phyloP scores from a whole-genome alignment of 768 basidiomycete species.

The Phaeotremella skinneri region DNA sequence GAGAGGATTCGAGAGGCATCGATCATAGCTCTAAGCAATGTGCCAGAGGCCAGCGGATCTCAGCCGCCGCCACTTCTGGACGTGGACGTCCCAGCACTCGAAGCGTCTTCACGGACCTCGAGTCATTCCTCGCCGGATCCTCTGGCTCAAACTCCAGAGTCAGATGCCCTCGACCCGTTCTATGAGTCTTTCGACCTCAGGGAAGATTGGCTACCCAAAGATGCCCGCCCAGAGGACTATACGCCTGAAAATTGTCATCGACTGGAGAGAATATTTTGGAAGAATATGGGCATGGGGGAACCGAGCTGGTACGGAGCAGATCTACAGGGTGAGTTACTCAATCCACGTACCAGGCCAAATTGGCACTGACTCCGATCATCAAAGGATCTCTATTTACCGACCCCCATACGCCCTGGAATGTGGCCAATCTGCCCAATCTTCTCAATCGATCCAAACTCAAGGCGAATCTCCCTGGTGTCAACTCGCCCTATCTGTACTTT shows the following conservation, averaged over 20 bases:
- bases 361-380: constrained; percentile 35
- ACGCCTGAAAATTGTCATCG: constrained; percentile 81
- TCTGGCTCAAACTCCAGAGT: constrained; percentile 29
- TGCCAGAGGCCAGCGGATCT: constrained; percentile 48
- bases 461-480: constrained; percentile 85
- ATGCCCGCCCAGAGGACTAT: constrained; percentile 72
- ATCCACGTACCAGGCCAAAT: constrained; percentile 58
- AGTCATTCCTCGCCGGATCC: constrained; percentile 42
- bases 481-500: constrained; percentile 95
- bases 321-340: constrained; percentile 66
- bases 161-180: constrained; percentile 58
- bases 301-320: constrained; percentile 99
- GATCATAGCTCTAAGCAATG: constrained; percentile 7
- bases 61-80: neutral
- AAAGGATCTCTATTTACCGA: constrained; percentile 60
- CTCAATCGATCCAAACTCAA: constrained; percentile 69
- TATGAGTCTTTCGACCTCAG: constrained; percentile 69
- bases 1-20: constrained; percentile 10
- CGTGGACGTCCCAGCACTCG: constrained; percentile 25
- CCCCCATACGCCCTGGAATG: constrained; percentile 83
- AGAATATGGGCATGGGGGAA: constrained; percentile 80
- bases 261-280: constrained; percentile 87
- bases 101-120: constrained; percentile 26
- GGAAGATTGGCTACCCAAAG: constrained; percentile 72
- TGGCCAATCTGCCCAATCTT: constrained; percentile 82